These are phyloP conservation scores for Macrolepiota albuminosa DNA, from an alignment of 768 basidiomycete genomes.

Conservation along the genomic window DNA sequence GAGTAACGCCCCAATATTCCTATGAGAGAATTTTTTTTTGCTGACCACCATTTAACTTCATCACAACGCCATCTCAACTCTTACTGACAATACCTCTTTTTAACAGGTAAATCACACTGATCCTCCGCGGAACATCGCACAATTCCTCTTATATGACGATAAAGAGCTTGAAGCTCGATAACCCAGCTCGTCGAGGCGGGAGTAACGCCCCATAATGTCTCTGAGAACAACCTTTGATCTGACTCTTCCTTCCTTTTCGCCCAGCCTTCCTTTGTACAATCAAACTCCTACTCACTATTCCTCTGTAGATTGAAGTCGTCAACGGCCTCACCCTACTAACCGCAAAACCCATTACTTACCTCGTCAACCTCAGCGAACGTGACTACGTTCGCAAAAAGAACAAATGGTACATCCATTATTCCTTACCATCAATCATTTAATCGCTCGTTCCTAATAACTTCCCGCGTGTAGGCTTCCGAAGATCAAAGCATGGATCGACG, in stretches of 20 bases:
- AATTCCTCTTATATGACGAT: conserved; percentile 40
- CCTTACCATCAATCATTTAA: not conserved
- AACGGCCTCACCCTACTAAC: conserved; percentile 88
- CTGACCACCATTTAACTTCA: conserved; percentile 28
- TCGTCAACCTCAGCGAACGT: conserved; percentile 93
- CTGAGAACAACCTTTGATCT: conserved; percentile 50
- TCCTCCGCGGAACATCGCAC: not conserved
- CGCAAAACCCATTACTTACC: conserved; percentile 95
- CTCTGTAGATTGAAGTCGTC: conserved; percentile 76
- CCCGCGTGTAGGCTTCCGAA: conserved; percentile 67
- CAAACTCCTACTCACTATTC: conserved; percentile 13
- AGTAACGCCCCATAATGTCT: conserved; percentile 70
- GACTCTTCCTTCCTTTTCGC: conserved; percentile 19
- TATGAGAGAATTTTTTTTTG: conserved; percentile 52
- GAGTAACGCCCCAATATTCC: conserved; percentile 82
- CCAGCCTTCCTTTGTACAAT: not conserved
- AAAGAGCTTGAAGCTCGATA: conserved; percentile 76
- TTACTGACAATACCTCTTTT: conserved; percentile 18
- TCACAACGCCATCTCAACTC: not conserved
- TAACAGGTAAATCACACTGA: not conserved
- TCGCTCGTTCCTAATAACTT: not conserved
- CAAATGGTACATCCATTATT: conserved; percentile 65
- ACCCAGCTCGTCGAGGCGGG: conserved; percentile 89
- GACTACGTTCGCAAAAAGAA: conserved; percentile 98
- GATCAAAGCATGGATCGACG: conserved; percentile 98